These are phyloP conservation scores for Microdochium paspali DNA, from an alignment of 2,329 filamentous ascomycete species.

Conservation along the genomic window DNA sequence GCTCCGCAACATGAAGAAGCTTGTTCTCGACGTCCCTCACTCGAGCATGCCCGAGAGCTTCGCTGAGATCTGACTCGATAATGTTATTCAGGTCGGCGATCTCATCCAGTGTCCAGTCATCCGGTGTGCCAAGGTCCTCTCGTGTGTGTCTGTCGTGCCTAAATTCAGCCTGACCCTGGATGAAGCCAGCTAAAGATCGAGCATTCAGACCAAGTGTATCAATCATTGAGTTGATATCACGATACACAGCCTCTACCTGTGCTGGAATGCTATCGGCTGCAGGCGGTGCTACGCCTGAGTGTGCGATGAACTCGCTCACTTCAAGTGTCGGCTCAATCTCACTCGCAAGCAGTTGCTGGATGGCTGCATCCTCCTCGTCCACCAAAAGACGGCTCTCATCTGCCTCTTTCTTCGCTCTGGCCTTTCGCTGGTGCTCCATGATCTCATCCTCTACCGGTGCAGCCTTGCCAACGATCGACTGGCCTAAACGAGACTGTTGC, in stretches of 20 bases:
- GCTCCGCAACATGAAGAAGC: slow-evolving; percentile 55
- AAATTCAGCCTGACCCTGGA: slow-evolving; percentile 55
- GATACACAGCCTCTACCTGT: slow-evolving; percentile 59
- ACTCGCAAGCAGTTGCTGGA: slow-evolving; percentile 53
- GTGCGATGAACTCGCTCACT: slow-evolving; percentile 60
- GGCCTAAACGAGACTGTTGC: slow-evolving; percentile 14
- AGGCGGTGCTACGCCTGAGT: slow-evolving; percentile 42
- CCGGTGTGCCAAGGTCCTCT: slow-evolving; percentile 58
- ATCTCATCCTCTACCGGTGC: slow-evolving; percentile 33
- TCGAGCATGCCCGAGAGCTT: slow-evolving; percentile 56
- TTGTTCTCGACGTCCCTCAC: slow-evolving; percentile 61
- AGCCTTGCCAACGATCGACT: slow-evolving; percentile 28
- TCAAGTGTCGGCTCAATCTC: slow-evolving; percentile 50
- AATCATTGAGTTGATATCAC: slow-evolving; percentile 88
- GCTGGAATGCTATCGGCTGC: slow-evolving; percentile 48
- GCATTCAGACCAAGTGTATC: slow-evolving; percentile 44
- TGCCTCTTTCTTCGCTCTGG: slow-evolving; percentile 44
- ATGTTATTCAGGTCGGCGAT: slow-evolving; percentile 58
- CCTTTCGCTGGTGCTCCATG: slow-evolving; percentile 38
- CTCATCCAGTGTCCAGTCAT: slow-evolving; percentile 69
- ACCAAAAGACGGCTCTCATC: slow-evolving; percentile 48
- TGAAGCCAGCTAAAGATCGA: slow-evolving; percentile 50
- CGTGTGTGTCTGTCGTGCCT: slow-evolving; percentile 44
- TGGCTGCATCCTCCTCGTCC: slow-evolving; percentile 61
- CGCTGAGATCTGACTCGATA: slow-evolving; percentile 53